phyloP scores from a whole-genome alignment of 2,329 filamentous ascomycete species.

The Diaporthe ilicicola region DNA sequence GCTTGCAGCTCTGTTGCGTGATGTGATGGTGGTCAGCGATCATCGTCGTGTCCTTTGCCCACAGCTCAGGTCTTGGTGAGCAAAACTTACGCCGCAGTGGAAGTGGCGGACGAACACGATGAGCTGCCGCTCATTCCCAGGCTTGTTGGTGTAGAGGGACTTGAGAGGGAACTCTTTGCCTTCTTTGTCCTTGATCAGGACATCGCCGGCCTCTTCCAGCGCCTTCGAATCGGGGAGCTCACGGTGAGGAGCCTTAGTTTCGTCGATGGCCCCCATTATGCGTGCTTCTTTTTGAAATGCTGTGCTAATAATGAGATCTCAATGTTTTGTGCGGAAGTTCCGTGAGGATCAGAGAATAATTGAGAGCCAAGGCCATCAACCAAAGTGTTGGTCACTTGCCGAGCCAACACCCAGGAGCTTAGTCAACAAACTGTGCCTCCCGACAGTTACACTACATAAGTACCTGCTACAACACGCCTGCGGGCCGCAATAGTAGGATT shows the following conservation, averaged over 20 bases:
- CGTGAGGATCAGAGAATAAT: too few relatives aligned
- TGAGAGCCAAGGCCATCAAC: too few relatives aligned
- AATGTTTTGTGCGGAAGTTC: too few relatives aligned
- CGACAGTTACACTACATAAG: too few relatives aligned
- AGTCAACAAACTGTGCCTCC: too few relatives aligned
- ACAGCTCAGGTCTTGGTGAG: not conserved
- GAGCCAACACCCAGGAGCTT: too few relatives aligned
- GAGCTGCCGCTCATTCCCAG: slow-evolving; percentile 10
- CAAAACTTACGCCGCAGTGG: slow-evolving; percentile 20
- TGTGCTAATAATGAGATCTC: too few relatives aligned
- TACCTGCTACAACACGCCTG: too few relatives aligned
- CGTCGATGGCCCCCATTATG: not conserved
- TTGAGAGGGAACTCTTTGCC: slow-evolving; percentile 4
- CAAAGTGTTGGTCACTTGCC: too few relatives aligned
- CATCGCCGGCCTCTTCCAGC: slow-evolving; percentile 10
- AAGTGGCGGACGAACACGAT: slow-evolving; percentile 28
- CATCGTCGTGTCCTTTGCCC: not conserved
- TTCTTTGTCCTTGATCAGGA: slow-evolving; percentile 21
- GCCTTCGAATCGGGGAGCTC: slow-evolving; percentile 4
- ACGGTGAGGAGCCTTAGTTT: not conserved
- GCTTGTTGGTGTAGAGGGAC: slow-evolving; percentile 11
- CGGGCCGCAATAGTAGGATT: too few relatives aligned
- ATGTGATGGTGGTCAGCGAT: not conserved
- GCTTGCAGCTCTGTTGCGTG: slow-evolving; percentile 9
- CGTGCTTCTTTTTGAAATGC: not conserved